Base-by-base conservation (phyloP, 1,284 basidiomycete genomes). In the Pholiota adiposa region DNA sequence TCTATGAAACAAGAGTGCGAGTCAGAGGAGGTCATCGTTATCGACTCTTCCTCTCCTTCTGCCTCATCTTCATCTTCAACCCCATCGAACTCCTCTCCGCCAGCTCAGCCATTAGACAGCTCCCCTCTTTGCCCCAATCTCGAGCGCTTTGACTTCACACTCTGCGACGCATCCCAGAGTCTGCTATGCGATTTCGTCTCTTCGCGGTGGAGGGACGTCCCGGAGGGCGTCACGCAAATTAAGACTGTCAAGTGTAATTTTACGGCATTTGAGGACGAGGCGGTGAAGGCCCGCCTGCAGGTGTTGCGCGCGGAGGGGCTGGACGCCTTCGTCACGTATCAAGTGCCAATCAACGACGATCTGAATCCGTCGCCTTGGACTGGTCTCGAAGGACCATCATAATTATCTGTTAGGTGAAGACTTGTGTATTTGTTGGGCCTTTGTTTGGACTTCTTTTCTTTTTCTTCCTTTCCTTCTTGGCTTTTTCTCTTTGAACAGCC, bases 351-450 rank as follows among this genome's bases (percentile, higher is more conserved):
- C 1, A 64, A 54, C 21, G 69, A 68, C 34, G 69, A 70, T 49
- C 18, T 67, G 50, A 65, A 63, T 33, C 69, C 69, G 1, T 69
- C 68, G 8, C 68, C 69, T 18, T 70, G 69, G 69, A 68, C 66
- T 11, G 69, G 68, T 1, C 43, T 70, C 44, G 69, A 68, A 21
- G 54, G 54, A 4, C 54, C 54, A 3, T 18, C 54, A 18, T 55
- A n/a, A 38, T 38, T n/a, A 11, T 14, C 6, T 14, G 14, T n/a
- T 38, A 12, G 9, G 36, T n/a, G n/a, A n/a, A n/a, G n/a, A n/a
- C n/a, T n/a, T n/a, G n/a, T n/a, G n/a, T n/a, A n/a, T n/a, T n/a
- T n/a, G n/a, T n/a, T n/a, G n/a, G n/a, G n/a, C n/a, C 29, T 5
- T 31, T 4, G 29, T 31, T 31, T 31, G 29, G 11, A 31, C 29